Evolutionary conservation across 768 basidiomycete species (phyloP).

Genomic region (Tricholoma terreum): DNA sequence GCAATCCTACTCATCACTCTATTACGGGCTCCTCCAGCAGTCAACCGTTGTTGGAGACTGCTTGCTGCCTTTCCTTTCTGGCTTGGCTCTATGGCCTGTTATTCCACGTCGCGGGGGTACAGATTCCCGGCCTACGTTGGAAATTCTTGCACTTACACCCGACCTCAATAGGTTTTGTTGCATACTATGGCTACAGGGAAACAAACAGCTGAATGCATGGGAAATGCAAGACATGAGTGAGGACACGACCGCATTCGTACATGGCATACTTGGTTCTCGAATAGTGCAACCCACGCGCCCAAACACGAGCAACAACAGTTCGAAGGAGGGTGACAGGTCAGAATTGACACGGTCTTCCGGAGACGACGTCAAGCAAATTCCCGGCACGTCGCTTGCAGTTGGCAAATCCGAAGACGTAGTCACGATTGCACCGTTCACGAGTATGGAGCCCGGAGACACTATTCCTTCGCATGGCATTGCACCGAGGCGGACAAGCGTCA

Average conservation of each 20-base stretch:
- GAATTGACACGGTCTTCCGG: neutral
- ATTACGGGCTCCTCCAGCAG: conserved; percentile 21
- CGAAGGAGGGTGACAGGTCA: neutral
- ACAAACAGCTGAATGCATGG: conserved; percentile 35
- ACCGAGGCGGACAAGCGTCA: conserved; percentile 7
- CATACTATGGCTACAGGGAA: conserved; percentile 32
- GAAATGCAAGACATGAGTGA: conserved; percentile 32
- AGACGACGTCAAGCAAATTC: neutral
- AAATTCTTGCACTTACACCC: neutral
- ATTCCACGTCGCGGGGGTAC: conserved; percentile 33
- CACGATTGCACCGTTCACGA: conserved; percentile 17
- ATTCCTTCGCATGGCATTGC: neutral
- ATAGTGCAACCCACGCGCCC: neutral
- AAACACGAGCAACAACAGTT: neutral
- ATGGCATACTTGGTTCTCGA: conserved; percentile 11
- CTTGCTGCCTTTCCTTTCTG: conserved; percentile 26
- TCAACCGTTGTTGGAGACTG: conserved; percentile 30
- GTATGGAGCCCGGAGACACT: neutral
- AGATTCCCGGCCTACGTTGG: neutral
- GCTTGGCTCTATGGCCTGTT: conserved; percentile 30
- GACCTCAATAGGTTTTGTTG: conserved; percentile 29
- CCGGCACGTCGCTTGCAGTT: neutral
- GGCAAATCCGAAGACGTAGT: conserved; percentile 3
- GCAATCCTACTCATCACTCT: conserved; percentile 26
- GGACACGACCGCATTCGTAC: conserved; percentile 22